Evolutionary conservation across 1,284 basidiomycete species (phyloP), one percentile per base, ranked within the genome.

Genomic region (Ceratobasidium sp.): DNA sequence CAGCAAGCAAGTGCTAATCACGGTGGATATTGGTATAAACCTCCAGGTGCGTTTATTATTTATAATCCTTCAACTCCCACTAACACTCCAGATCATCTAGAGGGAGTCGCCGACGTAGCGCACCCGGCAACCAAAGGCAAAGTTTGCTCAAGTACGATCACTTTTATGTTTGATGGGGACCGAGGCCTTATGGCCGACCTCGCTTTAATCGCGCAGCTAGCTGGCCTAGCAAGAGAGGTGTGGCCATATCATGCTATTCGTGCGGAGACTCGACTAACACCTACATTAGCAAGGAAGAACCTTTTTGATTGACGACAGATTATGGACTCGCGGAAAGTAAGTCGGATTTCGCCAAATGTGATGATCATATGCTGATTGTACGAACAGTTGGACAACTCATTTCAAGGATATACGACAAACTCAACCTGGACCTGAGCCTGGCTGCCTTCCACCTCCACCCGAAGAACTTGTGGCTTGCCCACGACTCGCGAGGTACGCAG

Each of bases 381-480:
- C 16, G 48, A 30, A 16, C 79, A 92, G 91, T 81, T 93, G 91
- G 91, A 86, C 84, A 52, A 90, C 92, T 80, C 87, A 92, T 81
- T 93, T 93, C 81, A 83, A 89, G 81, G 87, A 89, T 77, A 85
- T 92, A 14, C 86, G 86, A n/a, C 77, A 81, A 38, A 85, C 85
- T n/a, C 88, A 92, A 80, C 90, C 89, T 46, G 91, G 91, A 30
- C 90, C 90, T 50, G 88, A 93, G 81, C 90, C 89, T 20, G 90
- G 87, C 2, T 93, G 92, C 80, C 84, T 83, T 78, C 84, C 88
- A 12, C 91, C 92, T 66, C 90, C 90, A 27, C 87, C 90, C 14
- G 86, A 91, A 85, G 92, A 92, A 82, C 85, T 91, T n/a, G 91
- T 92, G n/a, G 90, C 91, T 46, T 93, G 92, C 82, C 92, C 91